These are phyloP conservation scores for Solanum bulbocastanum DNA, from an alignment of 257 asterid genomes.

Conservation along the genomic window DNA sequence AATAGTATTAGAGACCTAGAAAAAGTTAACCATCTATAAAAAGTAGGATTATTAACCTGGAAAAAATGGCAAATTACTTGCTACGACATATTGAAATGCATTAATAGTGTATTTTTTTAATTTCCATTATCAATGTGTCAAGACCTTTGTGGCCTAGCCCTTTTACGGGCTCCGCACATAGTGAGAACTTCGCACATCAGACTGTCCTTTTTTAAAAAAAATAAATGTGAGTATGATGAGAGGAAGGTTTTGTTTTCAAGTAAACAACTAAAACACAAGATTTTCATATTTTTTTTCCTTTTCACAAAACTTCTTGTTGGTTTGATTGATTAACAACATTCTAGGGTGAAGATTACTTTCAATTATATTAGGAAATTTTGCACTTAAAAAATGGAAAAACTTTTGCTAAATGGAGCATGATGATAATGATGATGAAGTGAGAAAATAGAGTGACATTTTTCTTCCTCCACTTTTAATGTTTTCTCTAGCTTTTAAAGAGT, in stretches of 20 bases:
- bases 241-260: neutral
- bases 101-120: neutral
- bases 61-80: neutral
- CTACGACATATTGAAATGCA: neutral
- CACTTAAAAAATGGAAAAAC: neutral
- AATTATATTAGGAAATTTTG: neutral
- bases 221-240: neutral
- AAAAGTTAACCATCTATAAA: neutral
- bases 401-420: neutral
- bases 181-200: neutral
- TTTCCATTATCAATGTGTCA: neutral
- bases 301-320: neutral
- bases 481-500: neutral
- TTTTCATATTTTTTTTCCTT: neutral
- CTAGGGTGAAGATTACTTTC: neutral
- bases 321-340: neutral
- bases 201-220: too few relatives aligned
- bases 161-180: neutral
- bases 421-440: conserved; percentile 16
- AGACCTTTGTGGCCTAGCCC: neutral
- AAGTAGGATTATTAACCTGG: neutral
- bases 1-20: neutral
- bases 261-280: neutral
- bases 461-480: neutral
- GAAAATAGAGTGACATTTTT: neutral